Evolutionary conservation across 441 rosid genomes (phyloP), one percentile per base, ranked within the genome.

Genomic region (Euphorbia schlechtendalii): DNA sequence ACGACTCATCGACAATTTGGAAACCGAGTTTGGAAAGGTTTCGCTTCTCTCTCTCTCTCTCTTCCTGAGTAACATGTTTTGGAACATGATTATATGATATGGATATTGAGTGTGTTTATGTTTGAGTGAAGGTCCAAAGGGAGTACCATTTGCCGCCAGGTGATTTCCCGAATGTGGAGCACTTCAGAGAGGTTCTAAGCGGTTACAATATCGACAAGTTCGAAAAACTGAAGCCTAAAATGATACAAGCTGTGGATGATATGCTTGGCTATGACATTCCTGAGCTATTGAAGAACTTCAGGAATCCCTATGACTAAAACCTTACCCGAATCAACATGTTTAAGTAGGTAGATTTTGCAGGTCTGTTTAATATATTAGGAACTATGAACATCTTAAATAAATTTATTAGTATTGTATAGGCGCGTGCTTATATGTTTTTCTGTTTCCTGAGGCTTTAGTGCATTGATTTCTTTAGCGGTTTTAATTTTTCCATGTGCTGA

Each of bases 181-280:
- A 87, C 2, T 93, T 88, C 69, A 80, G 77, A 78, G 96, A 90
- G 78, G 68, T 78, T 21, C 76, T 93, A 71, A 77, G 73, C 24
- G 93, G 99, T 40, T 87, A 90, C 85, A 90, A 62, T 81, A 65
- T 93, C 2, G 96, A 90, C 78, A 86, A 82, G 69, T 90, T 93
- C 18, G 97, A 93, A 83, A 93, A 82, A 79, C 78, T 93, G 64
- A 88, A 88, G 75, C 87, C 95, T 12, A 93, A 93, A 76, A 84
- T 90, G 96, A 79, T 90, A 71, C 96, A 88, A 76, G 79, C 81
- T 8, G 90, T 93, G 8, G 98, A 90, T 64, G 96, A 88, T 71
- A 93, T 93, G 98, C 69, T 90, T 74, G 98, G 85, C 58, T 84
- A 93, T 56, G 97, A 90, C 78, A 90, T 93, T 64, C 96, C 98